Base-by-base conservation (phyloP, 2,329 filamentous ascomycete genomes). In the Alternaria triticina region DNA sequence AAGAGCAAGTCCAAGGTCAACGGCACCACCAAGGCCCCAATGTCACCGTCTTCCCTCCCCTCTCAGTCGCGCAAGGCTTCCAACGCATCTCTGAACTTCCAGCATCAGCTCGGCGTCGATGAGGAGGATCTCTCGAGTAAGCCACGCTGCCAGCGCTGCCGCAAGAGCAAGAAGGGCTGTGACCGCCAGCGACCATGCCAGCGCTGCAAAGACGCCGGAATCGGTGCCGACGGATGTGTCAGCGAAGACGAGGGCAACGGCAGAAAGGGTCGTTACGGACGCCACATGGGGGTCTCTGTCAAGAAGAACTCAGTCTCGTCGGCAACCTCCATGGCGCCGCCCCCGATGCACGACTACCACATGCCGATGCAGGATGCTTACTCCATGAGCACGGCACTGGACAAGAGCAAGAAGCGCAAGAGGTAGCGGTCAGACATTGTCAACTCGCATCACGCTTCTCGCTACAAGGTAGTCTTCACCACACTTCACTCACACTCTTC, bases 81-180 rank as follows among this genome's bases (percentile, higher is more conserved):
- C 1, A 85, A 90, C 61, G 86, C 89, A 11, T 93, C 92, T 11
- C 79, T 89, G 74, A 89, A 87, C 74, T 88, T 89, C 76, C 87
- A 89, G 72, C 84, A 88, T 68, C 86, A 86, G 66, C 82, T 88
- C 44, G 87, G 85, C 51, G 84, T 85, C 30, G 93, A 94, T 70
- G 93, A 97, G 69, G 94, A 97, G 69, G 94, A 97, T 61, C 84
- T 98, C 20, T 97, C 95, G 0, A 94, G 91, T 70, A 97, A 98
- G 83, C 96, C 96, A 60, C 94, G 96, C 67, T 99, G 96, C 85
- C 96, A 99, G 80, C 91, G 96, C 62, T 99, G 96, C 86, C 91
- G 96, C 75, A 99, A 99, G 88, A 98, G 95, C 83, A 99, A 99
- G 86, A 99, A 99, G 83, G 96, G 96, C 12, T 99, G 96, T 78